phyloP scores from a whole-genome alignment of 495 filamentous ascomycete species.

The Aspergillus homomorphus region DNA sequence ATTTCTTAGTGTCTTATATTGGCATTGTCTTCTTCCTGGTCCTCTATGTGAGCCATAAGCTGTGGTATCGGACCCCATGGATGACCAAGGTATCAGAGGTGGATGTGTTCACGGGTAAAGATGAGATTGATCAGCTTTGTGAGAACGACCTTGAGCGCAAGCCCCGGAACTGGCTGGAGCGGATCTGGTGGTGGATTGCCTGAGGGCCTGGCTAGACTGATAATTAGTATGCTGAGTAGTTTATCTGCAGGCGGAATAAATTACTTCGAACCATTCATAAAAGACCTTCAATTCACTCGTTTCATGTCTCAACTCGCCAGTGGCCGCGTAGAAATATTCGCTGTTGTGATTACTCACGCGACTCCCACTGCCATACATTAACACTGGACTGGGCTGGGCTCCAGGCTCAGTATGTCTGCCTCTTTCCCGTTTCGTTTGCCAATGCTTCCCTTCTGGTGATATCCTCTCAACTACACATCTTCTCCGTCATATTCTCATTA shows the following conservation, averaged over 20 bases:
- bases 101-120: constrained; percentile 31
- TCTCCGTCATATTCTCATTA: no score
- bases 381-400: no score
- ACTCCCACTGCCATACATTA: no score
- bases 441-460: no score
- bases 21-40: constrained; percentile 68
- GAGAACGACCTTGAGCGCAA: constrained; percentile 25
- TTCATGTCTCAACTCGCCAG: no score
- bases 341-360: no score
- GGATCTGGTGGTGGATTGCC: constrained; percentile 35
- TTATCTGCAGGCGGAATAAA: not conserved
- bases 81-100: constrained; percentile 48
- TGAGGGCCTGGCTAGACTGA: not conserved
- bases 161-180: constrained; percentile 33
- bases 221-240: not conserved
- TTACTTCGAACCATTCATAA: not conserved
- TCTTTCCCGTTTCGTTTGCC: not conserved
- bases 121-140: constrained; percentile 32
- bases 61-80: constrained; percentile 38
- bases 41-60: constrained; percentile 48
- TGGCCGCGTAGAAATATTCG: no score
- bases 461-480: no score
- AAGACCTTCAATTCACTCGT: no score
- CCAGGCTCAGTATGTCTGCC: no score
- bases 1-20: constrained; percentile 52